These are phyloP conservation scores for Nicotiana noctiflora DNA, from an alignment of 257 asterid species.

Conservation along the genomic window DNA sequence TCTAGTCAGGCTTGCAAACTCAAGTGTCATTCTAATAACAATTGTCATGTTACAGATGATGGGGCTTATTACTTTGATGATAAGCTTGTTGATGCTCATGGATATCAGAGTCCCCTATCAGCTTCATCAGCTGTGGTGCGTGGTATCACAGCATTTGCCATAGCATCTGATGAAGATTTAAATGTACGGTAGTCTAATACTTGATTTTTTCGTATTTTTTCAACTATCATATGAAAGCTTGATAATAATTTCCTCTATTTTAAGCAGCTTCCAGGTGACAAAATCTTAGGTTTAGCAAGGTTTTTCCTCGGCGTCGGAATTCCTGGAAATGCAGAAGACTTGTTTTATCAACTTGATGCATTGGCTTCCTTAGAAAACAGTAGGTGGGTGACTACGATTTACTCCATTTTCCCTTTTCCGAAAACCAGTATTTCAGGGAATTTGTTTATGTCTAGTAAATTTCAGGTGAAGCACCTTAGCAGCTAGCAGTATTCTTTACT, in stretches of 20 bases:
- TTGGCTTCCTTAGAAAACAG: slow-evolving; percentile 67
- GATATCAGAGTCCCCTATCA: slow-evolving; percentile 72
- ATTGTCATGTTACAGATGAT: slow-evolving; percentile 45
- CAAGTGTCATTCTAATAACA: neutral
- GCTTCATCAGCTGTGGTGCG: slow-evolving; percentile 80
- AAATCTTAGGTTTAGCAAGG: slow-evolving; percentile 75
- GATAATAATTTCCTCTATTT: slow-evolving; percentile 7
- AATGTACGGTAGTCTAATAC: slow-evolving; percentile 34
- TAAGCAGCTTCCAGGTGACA: slow-evolving; percentile 87
- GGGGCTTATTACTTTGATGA: slow-evolving; percentile 89
- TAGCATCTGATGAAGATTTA: slow-evolving; percentile 51
- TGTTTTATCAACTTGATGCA: slow-evolving; percentile 78
- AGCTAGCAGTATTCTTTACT: neutral
- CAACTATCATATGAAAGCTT: neutral
- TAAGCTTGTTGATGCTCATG: slow-evolving; percentile 67
- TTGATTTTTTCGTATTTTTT: neutral
- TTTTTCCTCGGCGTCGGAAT: slow-evolving; percentile 79
- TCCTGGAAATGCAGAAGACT: slow-evolving; percentile 75
- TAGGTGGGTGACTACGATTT: slow-evolving; percentile 32
- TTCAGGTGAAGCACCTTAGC: neutral
- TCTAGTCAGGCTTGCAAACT: neutral
- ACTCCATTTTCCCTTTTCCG: neutral
- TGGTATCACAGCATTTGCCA: slow-evolving; percentile 74
- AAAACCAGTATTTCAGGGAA: neutral
- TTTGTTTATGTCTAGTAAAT: neutral